These are phyloP conservation scores for Coemansia sp. DNA, from an alignment of 192 early-diverging fungal genomes.

Conservation along the genomic window DNA sequence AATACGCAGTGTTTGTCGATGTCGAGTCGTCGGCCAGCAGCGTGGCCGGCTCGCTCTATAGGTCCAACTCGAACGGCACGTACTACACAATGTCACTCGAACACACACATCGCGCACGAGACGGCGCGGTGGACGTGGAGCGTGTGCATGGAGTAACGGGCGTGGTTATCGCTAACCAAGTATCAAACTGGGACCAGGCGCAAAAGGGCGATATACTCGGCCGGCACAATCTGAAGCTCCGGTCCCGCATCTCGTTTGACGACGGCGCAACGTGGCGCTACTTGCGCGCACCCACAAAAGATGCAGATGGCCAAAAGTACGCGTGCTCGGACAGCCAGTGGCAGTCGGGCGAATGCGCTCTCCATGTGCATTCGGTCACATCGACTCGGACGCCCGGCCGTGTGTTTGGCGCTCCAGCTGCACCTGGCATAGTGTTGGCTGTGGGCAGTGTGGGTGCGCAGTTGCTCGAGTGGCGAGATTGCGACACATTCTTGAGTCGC, in stretches of 20 bases:
- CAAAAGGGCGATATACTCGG: constrained; percentile 40
- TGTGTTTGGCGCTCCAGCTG: constrained; percentile 69
- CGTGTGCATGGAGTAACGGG: constrained; percentile 78
- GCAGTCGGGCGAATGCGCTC: constrained; percentile 63
- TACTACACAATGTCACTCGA: constrained; percentile 78
- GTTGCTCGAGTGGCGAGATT: constrained; percentile 68
- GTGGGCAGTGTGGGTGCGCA: constrained; percentile 83
- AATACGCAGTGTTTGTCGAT: constrained; percentile 74
- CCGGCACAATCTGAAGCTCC: constrained; percentile 59
- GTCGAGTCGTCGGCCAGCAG: constrained; percentile 54
- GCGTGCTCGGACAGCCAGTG: constrained; percentile 55
- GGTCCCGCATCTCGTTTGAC: constrained; percentile 80
- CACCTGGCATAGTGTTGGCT: constrained; percentile 86
- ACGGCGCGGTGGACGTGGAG: constrained; percentile 89
- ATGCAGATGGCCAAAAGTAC: constrained; percentile 59
- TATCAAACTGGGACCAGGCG: constrained; percentile 71
- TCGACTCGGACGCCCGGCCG: constrained; percentile 63
- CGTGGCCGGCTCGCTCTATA: constrained; percentile 69
- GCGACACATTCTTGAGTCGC: constrained; percentile 83
- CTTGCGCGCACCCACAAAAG: constrained; percentile 64
- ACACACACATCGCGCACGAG: constrained; percentile 73
- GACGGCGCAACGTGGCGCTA: constrained; percentile 78
- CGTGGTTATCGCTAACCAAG: constrained; percentile 82
- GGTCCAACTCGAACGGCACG: constrained; percentile 87
- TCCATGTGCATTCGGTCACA: constrained; percentile 88